Conservation (phyloP, 164 flowering plant species). For the Liriodendron chinense region DNA sequence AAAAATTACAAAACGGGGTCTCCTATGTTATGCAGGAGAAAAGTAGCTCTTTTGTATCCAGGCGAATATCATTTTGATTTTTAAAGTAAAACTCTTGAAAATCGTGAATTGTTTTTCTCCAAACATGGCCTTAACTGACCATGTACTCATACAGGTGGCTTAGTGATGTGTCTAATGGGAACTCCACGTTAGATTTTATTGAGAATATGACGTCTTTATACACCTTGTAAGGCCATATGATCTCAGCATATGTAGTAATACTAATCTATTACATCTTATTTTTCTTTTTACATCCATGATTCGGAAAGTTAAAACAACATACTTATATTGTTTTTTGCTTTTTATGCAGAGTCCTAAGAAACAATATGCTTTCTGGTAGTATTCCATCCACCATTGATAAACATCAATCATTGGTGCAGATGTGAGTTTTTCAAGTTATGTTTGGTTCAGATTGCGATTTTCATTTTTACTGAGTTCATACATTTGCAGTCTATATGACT, state of each 20-base stretch:
- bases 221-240: slow-evolving; percentile 38
- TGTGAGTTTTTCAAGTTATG: slow-evolving; percentile 39
- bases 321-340: not conserved
- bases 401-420: slow-evolving; percentile 27
- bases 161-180: slow-evolving; percentile 58
- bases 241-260: not conserved
- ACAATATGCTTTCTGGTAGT: slow-evolving; percentile 52
- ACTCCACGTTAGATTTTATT: slow-evolving; percentile 51
- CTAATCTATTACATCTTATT: not conserved
- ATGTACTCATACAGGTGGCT: slow-evolving; percentile 39
- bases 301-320: not conserved
- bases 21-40: no score
- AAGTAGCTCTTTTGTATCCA: no score
- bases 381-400: slow-evolving; percentile 55
- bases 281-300: not conserved
- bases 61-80: no score
- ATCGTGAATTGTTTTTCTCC: no score
- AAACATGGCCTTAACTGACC: no score
- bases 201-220: slow-evolving; percentile 43
- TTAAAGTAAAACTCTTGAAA: no score
- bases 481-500: no score
- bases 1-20: no score
- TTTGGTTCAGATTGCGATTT: no score
- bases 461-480: no score
- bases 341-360: slow-evolving; percentile 47